These are phyloP conservation scores for Pleurostoma richardsiae DNA, from an alignment of 2,329 filamentous ascomycete species.

Conservation along the genomic window DNA sequence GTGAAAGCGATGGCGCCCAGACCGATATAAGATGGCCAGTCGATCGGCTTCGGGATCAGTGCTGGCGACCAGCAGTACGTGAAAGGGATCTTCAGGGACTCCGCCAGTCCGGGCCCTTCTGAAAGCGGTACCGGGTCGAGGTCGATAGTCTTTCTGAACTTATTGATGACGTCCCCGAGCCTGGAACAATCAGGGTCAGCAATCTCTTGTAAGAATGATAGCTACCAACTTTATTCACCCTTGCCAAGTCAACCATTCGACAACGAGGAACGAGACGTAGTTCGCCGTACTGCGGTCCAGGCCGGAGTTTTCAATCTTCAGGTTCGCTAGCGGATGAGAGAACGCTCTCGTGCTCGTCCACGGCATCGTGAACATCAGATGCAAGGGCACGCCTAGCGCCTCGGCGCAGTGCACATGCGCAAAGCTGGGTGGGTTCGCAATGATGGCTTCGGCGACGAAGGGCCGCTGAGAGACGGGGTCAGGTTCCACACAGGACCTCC, in stretches of 20 bases:
- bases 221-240: background rate
- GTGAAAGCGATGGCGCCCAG: background rate
- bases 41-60: constrained; percentile 52
- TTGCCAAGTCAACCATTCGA: constrained; percentile 5
- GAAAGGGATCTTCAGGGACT: constrained; percentile 71
- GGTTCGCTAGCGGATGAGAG: constrained; percentile 2
- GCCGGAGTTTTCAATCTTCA: background rate
- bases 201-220: background rate
- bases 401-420: constrained; percentile 2
- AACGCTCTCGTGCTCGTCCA: constrained; percentile 1
- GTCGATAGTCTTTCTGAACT: constrained; percentile 71
- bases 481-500: constrained; percentile 21
- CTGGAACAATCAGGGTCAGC: constrained; percentile 24
- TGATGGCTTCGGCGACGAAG: constrained; percentile 12
- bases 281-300: background rate
- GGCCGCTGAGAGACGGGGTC: constrained; percentile 22
- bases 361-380: constrained; percentile 3
- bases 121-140: constrained; percentile 74
- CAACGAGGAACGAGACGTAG: background rate
- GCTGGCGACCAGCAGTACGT: constrained; percentile 91
- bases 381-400: background rate
- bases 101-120: constrained; percentile 76
- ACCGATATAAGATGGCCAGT: constrained; percentile 49
- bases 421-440: constrained; percentile 10
- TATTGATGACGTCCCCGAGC: constrained; percentile 84